These are phyloP conservation scores for Rhynchosporium graminicola DNA, from an alignment of 2,329 filamentous ascomycete species.

Conservation along the genomic window DNA sequence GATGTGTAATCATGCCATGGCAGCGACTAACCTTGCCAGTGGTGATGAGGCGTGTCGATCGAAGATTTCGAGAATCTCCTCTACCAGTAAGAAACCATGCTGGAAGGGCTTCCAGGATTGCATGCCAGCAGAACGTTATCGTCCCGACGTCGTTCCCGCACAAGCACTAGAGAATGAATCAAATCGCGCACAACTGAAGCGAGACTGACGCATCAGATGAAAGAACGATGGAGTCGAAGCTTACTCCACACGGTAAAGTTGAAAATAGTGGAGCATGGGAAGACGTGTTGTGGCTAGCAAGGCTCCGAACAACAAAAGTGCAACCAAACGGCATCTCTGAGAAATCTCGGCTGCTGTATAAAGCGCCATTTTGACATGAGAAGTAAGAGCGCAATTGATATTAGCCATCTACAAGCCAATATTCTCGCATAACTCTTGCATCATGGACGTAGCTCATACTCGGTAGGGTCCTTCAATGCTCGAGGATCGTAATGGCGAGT, in stretches of 20 bases:
- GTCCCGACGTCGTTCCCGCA: conserved; percentile 3
- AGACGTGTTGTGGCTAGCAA: not conserved
- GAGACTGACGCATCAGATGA: conserved; percentile 16
- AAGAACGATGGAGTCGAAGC: not conserved
- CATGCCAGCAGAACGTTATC: conserved; percentile 22
- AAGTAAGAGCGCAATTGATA: not conserved
- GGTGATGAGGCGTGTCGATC: conserved; percentile 18
- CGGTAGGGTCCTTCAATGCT: not conserved
- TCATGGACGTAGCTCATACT: not conserved
- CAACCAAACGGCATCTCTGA: not conserved
- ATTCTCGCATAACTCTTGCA: not conserved
- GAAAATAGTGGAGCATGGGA: not conserved
- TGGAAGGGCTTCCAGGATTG: conserved; percentile 26
- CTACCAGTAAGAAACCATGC: conserved; percentile 5
- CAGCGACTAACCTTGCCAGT: conserved; percentile 20
- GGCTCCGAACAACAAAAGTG: not conserved
- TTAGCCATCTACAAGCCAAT: not conserved
- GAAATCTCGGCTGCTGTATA: too few species aligned
- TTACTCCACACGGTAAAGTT: not conserved
- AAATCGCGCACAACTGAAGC: conserved; percentile 11
- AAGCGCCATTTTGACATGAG: too few species aligned
- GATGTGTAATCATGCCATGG: conserved; percentile 26
- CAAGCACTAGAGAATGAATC: not conserved
- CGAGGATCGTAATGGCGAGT: not conserved
- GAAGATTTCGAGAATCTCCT: conserved; percentile 15